Evolutionary conservation across 2,329 filamentous ascomycete species (phyloP).

Genomic region (Alternaria novae-zelandiae): DNA sequence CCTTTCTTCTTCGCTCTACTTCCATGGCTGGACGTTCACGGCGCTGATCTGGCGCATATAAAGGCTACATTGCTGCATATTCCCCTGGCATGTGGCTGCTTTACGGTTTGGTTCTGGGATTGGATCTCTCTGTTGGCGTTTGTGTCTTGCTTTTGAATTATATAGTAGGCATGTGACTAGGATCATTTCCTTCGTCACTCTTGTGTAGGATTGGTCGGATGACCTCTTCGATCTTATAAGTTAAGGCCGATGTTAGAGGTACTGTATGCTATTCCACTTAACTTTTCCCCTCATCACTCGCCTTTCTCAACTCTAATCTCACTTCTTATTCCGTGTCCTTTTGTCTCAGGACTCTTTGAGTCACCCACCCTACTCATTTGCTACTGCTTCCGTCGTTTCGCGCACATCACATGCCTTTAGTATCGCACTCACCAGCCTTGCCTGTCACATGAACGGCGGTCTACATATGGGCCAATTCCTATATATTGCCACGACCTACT

Average conservation of each 20-base stretch:
- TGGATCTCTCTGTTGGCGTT: slow-evolving; percentile 8
- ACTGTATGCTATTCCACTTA: not conserved
- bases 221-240: not conserved
- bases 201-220: not conserved
- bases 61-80: slow-evolving; percentile 19
- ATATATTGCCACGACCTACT: not conserved
- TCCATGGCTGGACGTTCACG: slow-evolving; percentile 28
- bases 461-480: not conserved
- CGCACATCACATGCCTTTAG: not conserved
- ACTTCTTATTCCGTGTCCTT: not conserved
- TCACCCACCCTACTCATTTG: not conserved
- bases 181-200: not conserved
- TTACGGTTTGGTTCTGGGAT: slow-evolving; percentile 18
- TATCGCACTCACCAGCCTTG: not conserved
- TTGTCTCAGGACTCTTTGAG: too few species aligned
- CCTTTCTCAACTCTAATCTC: not conserved
- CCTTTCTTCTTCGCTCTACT: slow-evolving; percentile 4
- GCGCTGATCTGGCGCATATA: slow-evolving; percentile 29
- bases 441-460: not conserved
- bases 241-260: not conserved
- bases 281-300: not conserved
- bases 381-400: not conserved
- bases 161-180: not conserved
- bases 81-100: slow-evolving; percentile 14
- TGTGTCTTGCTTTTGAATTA: not conserved